Evolutionary conservation across 805 yeast species (phyloP).

Genomic region (Pichia rugopelliculosa): DNA sequence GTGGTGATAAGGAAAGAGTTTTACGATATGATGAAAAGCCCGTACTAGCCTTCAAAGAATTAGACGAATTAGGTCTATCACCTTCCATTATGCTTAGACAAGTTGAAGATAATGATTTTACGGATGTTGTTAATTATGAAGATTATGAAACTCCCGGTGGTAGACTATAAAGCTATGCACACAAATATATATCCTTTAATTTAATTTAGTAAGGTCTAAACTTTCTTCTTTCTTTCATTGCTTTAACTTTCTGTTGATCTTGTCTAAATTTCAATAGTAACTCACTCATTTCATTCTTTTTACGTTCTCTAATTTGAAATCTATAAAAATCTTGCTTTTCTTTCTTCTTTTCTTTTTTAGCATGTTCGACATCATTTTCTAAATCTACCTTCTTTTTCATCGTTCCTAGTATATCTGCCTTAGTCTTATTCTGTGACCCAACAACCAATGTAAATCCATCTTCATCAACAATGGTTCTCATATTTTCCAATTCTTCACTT

Average conservation of each 20-base stretch:
- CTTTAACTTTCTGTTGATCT: conserved; percentile 79
- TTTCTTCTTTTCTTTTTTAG: conserved; percentile 54
- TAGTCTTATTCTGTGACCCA: conserved; percentile 76
- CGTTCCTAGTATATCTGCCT: conserved; percentile 60
- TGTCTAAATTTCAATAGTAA: conserved; percentile 75
- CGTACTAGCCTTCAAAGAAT: conserved; percentile 72
- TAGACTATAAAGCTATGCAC: conserved; percentile 21
- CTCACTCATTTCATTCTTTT: conserved; percentile 88
- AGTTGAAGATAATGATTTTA: conserved; percentile 46
- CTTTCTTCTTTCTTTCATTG: conserved; percentile 71
- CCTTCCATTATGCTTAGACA: conserved; percentile 92
- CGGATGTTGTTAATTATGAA: conserved; percentile 12
- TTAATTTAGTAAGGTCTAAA: conserved; percentile 77
- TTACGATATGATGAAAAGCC: conserved; percentile 84
- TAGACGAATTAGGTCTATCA: conserved; percentile 76
- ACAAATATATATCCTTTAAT: neutral
- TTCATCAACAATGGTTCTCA: conserved; percentile 68
- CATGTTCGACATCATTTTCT: conserved; percentile 29
- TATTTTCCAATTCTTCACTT: conserved; percentile 44
- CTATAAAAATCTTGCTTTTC: conserved; percentile 90
- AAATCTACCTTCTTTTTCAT: conserved; percentile 24
- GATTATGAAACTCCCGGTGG: conserved; percentile 36
- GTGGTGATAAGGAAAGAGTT: conserved; percentile 84
- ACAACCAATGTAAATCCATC: conserved; percentile 93
- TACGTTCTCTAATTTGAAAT: conserved; percentile 90